Percentiles rank a stretch among this genome's conserved stretches.
Conservation (phyloP, 345 rosid genomes). For the Alliaria petiolata region DNA sequence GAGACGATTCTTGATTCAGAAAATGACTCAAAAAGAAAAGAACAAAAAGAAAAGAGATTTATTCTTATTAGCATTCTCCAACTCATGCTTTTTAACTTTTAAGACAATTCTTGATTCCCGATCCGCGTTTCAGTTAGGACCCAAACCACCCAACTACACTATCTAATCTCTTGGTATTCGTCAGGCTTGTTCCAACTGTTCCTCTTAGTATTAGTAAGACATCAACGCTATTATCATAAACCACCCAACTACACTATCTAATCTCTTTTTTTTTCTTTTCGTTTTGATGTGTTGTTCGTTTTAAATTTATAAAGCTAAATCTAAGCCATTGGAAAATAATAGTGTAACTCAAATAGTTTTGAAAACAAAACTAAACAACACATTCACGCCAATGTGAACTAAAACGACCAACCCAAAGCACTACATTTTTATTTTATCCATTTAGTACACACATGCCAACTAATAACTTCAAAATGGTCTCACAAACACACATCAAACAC, state of each 20-base stretch:
- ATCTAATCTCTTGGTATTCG: too few species aligned
- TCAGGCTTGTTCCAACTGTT: not conserved
- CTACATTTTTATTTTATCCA: not conserved
- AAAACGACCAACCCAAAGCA: not conserved
- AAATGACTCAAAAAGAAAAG: constrained; percentile 16
- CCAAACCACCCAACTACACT: too few species aligned
- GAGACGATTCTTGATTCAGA: constrained; percentile 15
- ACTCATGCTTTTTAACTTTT: not conserved
- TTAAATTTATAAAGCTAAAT: not conserved
- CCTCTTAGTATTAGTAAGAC: too few species aligned
- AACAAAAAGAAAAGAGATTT: too few species aligned
- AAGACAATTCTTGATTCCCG: not conserved
- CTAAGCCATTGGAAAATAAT: not conserved
- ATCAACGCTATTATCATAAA: not conserved
- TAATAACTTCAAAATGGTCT: not conserved
- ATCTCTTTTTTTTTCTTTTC: not conserved
- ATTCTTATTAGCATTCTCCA: constrained; percentile 9
- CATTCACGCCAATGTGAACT: not conserved
- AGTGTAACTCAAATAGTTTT: not conserved
- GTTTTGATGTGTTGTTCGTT: not conserved
- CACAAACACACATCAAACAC: not conserved
- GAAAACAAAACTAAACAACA: not conserved
- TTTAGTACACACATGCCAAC: not conserved
- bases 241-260: not conserved
- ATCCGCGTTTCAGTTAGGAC: not conserved